Conservation (phyloP, 164 flowering plant species). For the Stephania yunnanensis region DNA sequence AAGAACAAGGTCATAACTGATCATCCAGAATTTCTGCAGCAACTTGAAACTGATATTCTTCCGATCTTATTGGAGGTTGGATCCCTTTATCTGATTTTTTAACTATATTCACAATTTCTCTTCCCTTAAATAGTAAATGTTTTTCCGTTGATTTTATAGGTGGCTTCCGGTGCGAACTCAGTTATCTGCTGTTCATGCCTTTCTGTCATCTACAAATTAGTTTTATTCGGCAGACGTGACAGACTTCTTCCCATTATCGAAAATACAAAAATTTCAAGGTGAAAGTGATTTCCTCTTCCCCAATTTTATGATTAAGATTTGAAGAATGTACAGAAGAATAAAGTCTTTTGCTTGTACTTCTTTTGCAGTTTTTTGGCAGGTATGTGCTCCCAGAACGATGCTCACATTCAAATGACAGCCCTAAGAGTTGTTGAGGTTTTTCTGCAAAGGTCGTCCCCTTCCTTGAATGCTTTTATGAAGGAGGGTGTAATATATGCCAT, state of each 20-base stretch:
- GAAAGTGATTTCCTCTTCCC: conserved; percentile 11
- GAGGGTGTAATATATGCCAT: conserved; percentile 88
- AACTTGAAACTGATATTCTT: conserved; percentile 62
- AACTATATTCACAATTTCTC: not conserved
- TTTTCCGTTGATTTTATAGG: conserved; percentile 37
- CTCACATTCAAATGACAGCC: conserved; percentile 57
- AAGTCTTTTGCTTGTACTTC: not conserved
- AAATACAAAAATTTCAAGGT: conserved; percentile 77
- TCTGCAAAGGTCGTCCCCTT: conserved; percentile 49
- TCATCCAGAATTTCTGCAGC: conserved; percentile 54
- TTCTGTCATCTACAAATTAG: conserved; percentile 58
- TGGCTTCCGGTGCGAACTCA: conserved; percentile 65
- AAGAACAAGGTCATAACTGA: conserved; percentile 46
- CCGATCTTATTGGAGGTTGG: conserved; percentile 70
- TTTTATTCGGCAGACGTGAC: conserved; percentile 55
- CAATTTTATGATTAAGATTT: not conserved
- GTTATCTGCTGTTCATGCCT: conserved; percentile 69
- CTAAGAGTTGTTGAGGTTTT: conserved; percentile 54
- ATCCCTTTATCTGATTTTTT: conserved; percentile 3
- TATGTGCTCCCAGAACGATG: conserved; percentile 67
- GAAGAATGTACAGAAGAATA: conserved; percentile 4
- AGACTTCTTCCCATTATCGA: conserved; percentile 51
- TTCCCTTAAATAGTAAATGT: not conserved
- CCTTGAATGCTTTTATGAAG: conserved; percentile 58
- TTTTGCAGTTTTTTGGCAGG: conserved; percentile 79